A percentile compares a stretch with the other conserved stretches of the same genome.
These are phyloP conservation scores for Cytospora leucostoma DNA, from an alignment of 2,329 filamentous ascomycete genomes.

Conservation along the genomic window DNA sequence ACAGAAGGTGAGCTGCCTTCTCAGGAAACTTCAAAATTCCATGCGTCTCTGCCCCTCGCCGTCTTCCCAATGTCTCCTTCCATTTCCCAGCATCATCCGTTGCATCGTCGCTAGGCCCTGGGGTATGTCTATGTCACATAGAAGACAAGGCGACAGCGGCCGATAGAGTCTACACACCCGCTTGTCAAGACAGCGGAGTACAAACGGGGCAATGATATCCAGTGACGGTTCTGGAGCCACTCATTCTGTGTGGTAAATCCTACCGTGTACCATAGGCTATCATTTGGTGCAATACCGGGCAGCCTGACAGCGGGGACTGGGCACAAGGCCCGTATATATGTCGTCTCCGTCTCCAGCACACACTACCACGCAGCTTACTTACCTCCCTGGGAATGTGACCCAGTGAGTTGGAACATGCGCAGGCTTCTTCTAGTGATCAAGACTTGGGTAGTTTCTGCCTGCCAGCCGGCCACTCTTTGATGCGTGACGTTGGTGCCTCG, in stretches of 20 bases:
- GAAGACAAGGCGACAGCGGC: not conserved
- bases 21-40: not conserved
- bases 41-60: not conserved
- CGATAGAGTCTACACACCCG: not conserved
- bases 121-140: not conserved
- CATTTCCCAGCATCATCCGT: not conserved
- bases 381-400: not conserved
- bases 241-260: not conserved
- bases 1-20: slow-evolving; percentile 59
- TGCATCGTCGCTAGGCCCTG: not conserved
- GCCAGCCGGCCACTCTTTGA: not conserved
- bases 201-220: not conserved
- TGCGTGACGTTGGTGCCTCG: not conserved
- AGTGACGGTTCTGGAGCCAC: not conserved
- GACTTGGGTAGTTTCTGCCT: not conserved
- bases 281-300: not conserved
- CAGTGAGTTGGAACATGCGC: not conserved
- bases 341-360: not conserved
- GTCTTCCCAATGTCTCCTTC: not conserved
- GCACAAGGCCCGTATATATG: not conserved
- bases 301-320: not conserved
- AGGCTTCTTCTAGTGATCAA: not conserved
- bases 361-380: not conserved
- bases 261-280: not conserved
- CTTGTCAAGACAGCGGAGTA: not conserved